Percentiles rank a stretch among this genome's conserved stretches.
These are phyloP conservation scores for Ophiognomonia clavigignenti-juglandacearum DNA, from an alignment of 2,329 filamentous ascomycete species.

Conservation along the genomic window DNA sequence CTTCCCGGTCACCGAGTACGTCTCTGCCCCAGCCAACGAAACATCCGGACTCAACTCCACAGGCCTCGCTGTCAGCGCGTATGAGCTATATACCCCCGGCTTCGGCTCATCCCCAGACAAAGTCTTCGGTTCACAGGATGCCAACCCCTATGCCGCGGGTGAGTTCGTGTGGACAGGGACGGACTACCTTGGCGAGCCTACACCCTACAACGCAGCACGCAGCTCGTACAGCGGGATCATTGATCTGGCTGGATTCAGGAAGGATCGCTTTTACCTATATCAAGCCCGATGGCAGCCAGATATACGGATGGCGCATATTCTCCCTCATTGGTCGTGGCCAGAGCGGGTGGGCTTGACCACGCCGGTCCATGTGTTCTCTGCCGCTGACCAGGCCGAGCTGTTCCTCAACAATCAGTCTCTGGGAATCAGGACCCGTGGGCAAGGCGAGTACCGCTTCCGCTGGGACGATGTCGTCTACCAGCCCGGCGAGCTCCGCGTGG, in stretches of 20 bases:
- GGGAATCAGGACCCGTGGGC: slow-evolving; percentile 32
- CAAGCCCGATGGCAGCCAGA: slow-evolving; percentile 48
- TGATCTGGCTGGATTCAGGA: slow-evolving; percentile 52
- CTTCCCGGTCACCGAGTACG: slow-evolving; percentile 42
- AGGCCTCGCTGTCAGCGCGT: slow-evolving; percentile 37
- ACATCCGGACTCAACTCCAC: slow-evolving; percentile 33
- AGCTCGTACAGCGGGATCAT: slow-evolving; percentile 54
- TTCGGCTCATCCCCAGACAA: slow-evolving; percentile 49
- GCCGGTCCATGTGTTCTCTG: slow-evolving; percentile 49
- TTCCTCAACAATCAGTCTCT: slow-evolving; percentile 46
- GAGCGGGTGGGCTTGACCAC: slow-evolving; percentile 41
- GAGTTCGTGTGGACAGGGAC: slow-evolving; percentile 50
- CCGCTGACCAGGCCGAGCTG: slow-evolving; percentile 48
- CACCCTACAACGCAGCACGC: slow-evolving; percentile 43
- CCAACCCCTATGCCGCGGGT: slow-evolving; percentile 44
- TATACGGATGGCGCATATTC: slow-evolving; percentile 43
- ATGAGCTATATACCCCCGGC: slow-evolving; percentile 44
- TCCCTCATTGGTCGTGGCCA: slow-evolving; percentile 54
- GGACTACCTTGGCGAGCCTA: slow-evolving; percentile 47
- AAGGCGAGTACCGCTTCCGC: slow-evolving; percentile 42
- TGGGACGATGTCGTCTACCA: slow-evolving; percentile 47
- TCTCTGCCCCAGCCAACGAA: slow-evolving; percentile 32
- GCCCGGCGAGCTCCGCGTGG: slow-evolving; percentile 41
- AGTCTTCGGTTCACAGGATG: slow-evolving; percentile 45
- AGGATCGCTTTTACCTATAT: slow-evolving; percentile 52